These are phyloP conservation scores for Ogataea thermomethanolica DNA, from an alignment of 805 yeast species.

Conservation along the genomic window DNA sequence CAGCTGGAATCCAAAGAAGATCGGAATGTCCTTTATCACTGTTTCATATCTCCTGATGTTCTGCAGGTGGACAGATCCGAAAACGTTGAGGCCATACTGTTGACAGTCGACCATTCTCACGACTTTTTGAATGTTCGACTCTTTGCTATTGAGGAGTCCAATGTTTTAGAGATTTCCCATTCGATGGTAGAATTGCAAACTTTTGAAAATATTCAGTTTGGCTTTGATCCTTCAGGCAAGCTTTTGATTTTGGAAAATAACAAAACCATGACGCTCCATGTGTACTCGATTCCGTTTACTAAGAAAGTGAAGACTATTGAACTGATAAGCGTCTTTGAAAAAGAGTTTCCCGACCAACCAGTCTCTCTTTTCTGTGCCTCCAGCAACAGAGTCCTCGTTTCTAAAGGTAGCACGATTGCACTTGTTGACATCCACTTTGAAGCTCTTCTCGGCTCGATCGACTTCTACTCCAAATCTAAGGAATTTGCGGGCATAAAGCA, in stretches of 20 bases:
- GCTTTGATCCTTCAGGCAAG: conserved; percentile 31
- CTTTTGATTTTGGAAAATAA: conserved; percentile 25
- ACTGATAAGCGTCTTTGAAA: conserved; percentile 22
- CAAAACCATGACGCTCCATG: conserved; percentile 16
- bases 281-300: conserved; percentile 32
- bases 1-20: conserved; percentile 12
- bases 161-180: conserved; percentile 29
- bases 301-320: conserved; percentile 30
- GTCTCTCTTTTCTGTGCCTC: conserved; percentile 40
- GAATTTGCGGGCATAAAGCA: conserved; percentile 15
- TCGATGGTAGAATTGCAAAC: conserved; percentile 23
- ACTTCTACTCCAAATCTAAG: conserved; percentile 31
- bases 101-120: conserved; percentile 21
- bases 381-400: conserved; percentile 44
- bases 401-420: conserved; percentile 38
- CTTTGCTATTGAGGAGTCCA: conserved; percentile 25
- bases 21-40: conserved; percentile 19
- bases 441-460: conserved; percentile 33
- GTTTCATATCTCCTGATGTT: conserved; percentile 27
- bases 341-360: conserved; percentile 26
- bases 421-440: conserved; percentile 44
- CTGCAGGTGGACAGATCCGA: conserved; percentile 23
- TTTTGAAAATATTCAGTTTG: conserved; percentile 13
- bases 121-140: conserved; percentile 25
- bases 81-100: conserved; percentile 19